Conservation (phyloP, 2,329 filamentous ascomycete species). For the Colletotrichum godetiae region DNA sequence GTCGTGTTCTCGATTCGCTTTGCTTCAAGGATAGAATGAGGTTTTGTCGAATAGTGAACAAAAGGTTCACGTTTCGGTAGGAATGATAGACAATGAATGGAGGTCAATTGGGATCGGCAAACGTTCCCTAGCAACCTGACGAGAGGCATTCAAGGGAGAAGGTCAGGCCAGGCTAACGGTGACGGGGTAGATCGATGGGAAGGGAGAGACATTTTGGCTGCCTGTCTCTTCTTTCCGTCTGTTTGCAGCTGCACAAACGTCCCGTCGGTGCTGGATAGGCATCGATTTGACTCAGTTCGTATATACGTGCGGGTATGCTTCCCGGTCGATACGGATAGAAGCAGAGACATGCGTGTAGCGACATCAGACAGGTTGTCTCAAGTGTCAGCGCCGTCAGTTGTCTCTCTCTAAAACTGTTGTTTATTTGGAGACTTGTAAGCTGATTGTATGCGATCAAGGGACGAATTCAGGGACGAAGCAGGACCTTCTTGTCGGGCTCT, state of each 20-base stretch:
- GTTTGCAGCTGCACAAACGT: neutral
- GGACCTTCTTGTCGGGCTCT: neutral
- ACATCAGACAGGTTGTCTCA: neutral
- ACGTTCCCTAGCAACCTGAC: neutral
- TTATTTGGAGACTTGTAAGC: neutral
- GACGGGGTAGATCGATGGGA: neutral
- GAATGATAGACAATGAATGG: neutral
- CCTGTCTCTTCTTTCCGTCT: neutral
- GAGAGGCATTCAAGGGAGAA: constrained; percentile 14
- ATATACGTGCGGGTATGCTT: neutral
- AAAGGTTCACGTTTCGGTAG: neutral
- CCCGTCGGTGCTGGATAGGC: neutral
- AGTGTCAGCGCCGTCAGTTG: neutral
- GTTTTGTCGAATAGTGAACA: neutral
- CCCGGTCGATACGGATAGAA: neutral
- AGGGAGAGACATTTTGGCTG: neutral
- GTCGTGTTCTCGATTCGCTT: neutral
- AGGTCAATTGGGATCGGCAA: neutral
- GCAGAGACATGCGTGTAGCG: neutral
- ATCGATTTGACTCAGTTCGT: neutral
- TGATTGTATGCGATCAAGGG: neutral
- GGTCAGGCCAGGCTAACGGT: neutral
- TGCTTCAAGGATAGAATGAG: neutral
- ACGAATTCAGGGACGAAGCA: neutral
- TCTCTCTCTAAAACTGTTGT: neutral